Evolutionary conservation across 2,329 filamentous ascomycete genomes (phyloP).

Genomic region (Daldinia eschscholtzii): DNA sequence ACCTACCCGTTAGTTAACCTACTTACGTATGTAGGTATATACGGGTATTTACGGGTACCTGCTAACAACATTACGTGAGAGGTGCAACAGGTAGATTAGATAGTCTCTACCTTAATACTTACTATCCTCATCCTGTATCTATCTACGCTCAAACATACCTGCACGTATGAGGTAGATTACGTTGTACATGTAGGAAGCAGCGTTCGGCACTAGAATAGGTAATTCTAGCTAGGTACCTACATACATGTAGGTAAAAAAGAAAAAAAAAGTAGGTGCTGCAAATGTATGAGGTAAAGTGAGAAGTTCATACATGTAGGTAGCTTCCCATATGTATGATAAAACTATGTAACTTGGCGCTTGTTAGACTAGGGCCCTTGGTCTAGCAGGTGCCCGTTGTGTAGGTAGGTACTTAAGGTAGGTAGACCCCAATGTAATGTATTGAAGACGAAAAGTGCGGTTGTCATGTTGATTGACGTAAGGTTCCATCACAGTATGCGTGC

Average conservation of each 20-base stretch:
- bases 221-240: background rate
- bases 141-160: background rate
- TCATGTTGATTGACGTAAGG: constrained; percentile 44
- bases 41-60: background rate
- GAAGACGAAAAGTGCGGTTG: constrained; percentile 32
- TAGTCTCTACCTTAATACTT: constrained; percentile 2
- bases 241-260: background rate
- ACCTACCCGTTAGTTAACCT: background rate
- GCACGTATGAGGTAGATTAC: constrained; percentile 12
- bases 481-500: constrained; percentile 31
- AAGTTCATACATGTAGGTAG: background rate
- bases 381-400: background rate
- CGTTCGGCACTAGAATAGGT: constrained; percentile 16
- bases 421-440: constrained; percentile 13
- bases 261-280: background rate
- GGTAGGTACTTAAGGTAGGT: no score
- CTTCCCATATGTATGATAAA: constrained; percentile 1
- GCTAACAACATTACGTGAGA: background rate
- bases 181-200: constrained; percentile 11
- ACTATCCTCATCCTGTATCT: background rate
- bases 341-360: background rate
- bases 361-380: constrained; percentile 1
- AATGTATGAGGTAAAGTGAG: constrained; percentile 2
- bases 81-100: background rate
- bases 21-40: constrained; percentile 15